Percentiles rank a stretch among this genome's conserved stretches.
These are phyloP conservation scores for Ceratobasidium sp. DNA, from an alignment of 1,284 basidiomycete species.

Conservation along the genomic window DNA sequence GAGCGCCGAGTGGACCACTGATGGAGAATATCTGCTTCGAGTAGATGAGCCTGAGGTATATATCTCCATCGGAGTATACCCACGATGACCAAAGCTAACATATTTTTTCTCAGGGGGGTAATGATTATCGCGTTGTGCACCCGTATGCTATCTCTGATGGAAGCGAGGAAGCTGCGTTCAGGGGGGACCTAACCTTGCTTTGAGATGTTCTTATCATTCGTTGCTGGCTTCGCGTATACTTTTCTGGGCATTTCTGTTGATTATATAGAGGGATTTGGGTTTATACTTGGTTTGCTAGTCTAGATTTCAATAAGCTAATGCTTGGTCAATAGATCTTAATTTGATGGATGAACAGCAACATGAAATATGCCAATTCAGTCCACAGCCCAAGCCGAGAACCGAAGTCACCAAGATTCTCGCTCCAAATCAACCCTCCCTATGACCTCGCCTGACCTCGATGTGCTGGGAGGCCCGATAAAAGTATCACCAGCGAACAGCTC, in stretches of 20 bases:
- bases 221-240: not conserved
- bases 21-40: constrained; percentile 27
- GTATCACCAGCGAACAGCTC: no score
- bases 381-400: constrained; percentile 9
- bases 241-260: not conserved
- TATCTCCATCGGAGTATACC: not conserved
- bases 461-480: constrained; percentile 20
- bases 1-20: constrained; percentile 29
- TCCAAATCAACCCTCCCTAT: no score
- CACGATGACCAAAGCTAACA: constrained; percentile 12
- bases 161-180: constrained; percentile 25
- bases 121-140: constrained; percentile 4
- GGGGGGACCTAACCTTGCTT: not conserved
- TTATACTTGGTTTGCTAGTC: constrained; percentile 5
- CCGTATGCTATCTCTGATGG: constrained; percentile 32
- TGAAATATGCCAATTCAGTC: not conserved
- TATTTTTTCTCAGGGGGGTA: constrained; percentile 27
- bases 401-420: no score
- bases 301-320: constrained; percentile 14
- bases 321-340: not conserved
- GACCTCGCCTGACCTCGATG: constrained; percentile 15
- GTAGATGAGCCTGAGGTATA: constrained; percentile 27
- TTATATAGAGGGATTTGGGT: not conserved
- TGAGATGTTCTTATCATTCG: not conserved
- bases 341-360: constrained; percentile 16